phyloP scores from a whole-genome alignment of 352 stramenopile genomes.

The Blastocystis hominis region DNA sequence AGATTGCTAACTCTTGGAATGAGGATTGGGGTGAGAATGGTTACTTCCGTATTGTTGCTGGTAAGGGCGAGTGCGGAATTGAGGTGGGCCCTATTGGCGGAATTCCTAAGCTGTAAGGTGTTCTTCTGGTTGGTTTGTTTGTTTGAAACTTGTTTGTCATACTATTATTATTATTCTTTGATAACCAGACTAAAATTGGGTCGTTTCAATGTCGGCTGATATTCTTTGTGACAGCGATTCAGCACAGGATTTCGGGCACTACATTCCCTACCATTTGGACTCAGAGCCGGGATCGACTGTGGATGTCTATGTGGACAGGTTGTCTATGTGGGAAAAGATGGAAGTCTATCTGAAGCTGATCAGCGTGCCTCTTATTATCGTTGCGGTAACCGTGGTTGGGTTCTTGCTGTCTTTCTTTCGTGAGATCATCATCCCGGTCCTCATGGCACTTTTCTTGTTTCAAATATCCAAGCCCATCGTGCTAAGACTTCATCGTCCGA shows the following conservation, averaged over 20 bases:
- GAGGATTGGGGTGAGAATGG: slow-evolving; percentile 65
- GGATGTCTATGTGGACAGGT: neutral
- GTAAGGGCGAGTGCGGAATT: slow-evolving; percentile 62
- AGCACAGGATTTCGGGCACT: neutral
- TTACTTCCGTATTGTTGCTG: slow-evolving; percentile 64
- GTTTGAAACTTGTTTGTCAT: neutral
- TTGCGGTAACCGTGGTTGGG: slow-evolving; percentile 22
- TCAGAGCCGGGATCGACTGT: neutral
- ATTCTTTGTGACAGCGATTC: neutral
- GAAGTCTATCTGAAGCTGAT: slow-evolving; percentile 48
- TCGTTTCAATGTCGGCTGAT: neutral
- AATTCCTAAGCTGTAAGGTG: neutral
- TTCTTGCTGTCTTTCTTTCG: slow-evolving; percentile 34
- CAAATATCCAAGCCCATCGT: slow-evolving; percentile 49
- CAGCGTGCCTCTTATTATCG: slow-evolving; percentile 11
- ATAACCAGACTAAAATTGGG: neutral
- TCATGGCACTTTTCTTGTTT: slow-evolving; percentile 42
- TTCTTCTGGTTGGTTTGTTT: neutral
- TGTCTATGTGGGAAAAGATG: slow-evolving; percentile 29
- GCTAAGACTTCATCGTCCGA: neutral
- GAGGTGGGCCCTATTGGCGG: slow-evolving; percentile 49
- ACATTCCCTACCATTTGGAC: neutral
- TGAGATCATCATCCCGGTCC: slow-evolving; percentile 43
- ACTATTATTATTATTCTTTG: no score
- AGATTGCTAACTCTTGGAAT: slow-evolving; percentile 62